phyloP scores from a whole-genome alignment of 1,139 yeast genomes.

The Geotrichum klebahnii region DNA sequence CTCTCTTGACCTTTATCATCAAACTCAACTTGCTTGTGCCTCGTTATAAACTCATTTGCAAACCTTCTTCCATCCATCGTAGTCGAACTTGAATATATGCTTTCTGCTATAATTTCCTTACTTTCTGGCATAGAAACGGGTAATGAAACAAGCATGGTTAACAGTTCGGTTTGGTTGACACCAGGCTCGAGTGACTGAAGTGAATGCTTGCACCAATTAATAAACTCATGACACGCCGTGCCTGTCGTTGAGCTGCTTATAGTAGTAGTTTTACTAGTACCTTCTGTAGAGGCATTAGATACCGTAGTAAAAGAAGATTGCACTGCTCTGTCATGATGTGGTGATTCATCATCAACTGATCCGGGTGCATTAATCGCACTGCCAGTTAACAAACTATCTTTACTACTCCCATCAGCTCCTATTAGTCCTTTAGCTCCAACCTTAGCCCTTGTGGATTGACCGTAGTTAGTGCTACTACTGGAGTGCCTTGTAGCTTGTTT shows the following conservation, averaged over 20 bases:
- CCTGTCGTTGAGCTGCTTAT: constrained; percentile 27
- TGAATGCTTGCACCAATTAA: constrained; percentile 77
- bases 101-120: constrained; percentile 81
- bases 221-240: constrained; percentile 59
- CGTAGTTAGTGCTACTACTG: not conserved
- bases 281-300: no score
- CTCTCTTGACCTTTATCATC: not conserved
- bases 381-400: no score
- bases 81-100: constrained; percentile 84
- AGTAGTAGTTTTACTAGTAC: no score
- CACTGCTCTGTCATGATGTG: no score
- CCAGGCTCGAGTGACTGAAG: constrained; percentile 62
- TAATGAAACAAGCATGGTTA: constrained; percentile 72
- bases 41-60: constrained; percentile 80
- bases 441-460: no score
- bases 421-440: no score
- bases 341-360: no score
- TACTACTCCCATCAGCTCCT: no score
- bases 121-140: constrained; percentile 65
- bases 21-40: constrained; percentile 62
- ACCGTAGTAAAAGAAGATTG: no score
- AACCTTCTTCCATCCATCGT: constrained; percentile 93
- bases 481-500: not conserved
- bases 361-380: no score
- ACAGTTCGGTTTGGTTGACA: constrained; percentile 57